phyloP scores from a whole-genome alignment of 257 asterid genomes.

The Penstemon davidsonii region DNA sequence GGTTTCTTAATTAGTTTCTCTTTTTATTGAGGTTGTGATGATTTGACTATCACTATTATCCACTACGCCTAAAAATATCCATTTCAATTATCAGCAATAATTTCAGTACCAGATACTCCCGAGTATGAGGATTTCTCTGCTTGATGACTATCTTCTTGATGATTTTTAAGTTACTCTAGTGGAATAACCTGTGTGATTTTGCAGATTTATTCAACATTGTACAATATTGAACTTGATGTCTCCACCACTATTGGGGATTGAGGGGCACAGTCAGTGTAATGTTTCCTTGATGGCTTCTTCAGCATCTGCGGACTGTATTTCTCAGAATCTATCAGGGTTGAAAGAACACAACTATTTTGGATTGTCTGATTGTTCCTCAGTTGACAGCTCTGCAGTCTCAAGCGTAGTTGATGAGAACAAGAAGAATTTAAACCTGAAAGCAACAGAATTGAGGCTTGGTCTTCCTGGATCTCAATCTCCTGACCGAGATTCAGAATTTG shows the following conservation, averaged over 20 bases:
- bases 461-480: slow-evolving; percentile 94
- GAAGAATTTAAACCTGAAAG: slow-evolving; percentile 59
- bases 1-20: too few relatives aligned
- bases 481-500: slow-evolving; percentile 47
- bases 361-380: slow-evolving; percentile 69
- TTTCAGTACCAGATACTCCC: too few relatives aligned
- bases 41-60: neutral
- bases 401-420: slow-evolving; percentile 39
- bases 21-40: neutral
- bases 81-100: neutral
- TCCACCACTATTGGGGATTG: slow-evolving; percentile 47
- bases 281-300: slow-evolving; percentile 54
- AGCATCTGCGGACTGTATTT: slow-evolving; percentile 43
- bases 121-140: neutral
- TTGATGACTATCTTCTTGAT: neutral
- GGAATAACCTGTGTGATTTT: neutral
- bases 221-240: slow-evolving; percentile 41
- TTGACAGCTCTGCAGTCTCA: slow-evolving; percentile 54
- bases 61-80: neutral
- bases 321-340: slow-evolving; percentile 40
- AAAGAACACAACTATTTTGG: slow-evolving; percentile 78
- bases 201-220: slow-evolving; percentile 30
- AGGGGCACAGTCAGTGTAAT: slow-evolving; percentile 49
- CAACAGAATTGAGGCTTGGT: slow-evolving; percentile 85
- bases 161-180: neutral